A percentile compares a stretch with the other conserved stretches of the same genome.
phyloP scores from a whole-genome alignment of 2,329 filamentous ascomycete species.

The Gremmenia infestans region DNA sequence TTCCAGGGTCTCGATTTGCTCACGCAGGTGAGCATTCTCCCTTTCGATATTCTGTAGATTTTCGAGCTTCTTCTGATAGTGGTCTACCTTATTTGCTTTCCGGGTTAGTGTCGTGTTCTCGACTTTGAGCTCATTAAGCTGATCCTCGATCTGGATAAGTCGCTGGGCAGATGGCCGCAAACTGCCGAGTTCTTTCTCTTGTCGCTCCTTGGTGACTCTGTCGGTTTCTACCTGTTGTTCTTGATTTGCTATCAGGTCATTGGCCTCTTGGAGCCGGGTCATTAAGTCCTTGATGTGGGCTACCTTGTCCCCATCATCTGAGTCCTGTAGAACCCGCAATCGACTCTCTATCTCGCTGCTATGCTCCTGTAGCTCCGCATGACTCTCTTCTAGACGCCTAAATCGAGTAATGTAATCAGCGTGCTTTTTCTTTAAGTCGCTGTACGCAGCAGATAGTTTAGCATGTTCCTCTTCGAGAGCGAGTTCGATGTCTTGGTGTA shows the following conservation, averaged over 20 bases:
- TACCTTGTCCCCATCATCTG: constrained; percentile 48
- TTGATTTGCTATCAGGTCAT: constrained; percentile 65
- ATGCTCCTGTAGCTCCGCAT: constrained; percentile 53
- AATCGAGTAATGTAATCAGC: constrained; percentile 56
- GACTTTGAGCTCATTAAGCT: constrained; percentile 54
- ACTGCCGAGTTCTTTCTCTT: constrained; percentile 45
- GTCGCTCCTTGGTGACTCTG: constrained; percentile 37
- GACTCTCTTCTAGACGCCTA: constrained; percentile 54
- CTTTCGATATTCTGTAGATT: constrained; percentile 49
- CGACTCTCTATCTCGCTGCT: constrained; percentile 53
- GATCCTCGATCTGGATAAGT: constrained; percentile 50
- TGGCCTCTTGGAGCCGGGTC: constrained; percentile 57
- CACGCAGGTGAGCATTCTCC: constrained; percentile 51
- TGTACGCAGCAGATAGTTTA: constrained; percentile 41
- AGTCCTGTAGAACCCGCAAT: constrained; percentile 22
- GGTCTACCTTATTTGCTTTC: constrained; percentile 58
- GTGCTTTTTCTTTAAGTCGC: constrained; percentile 50
- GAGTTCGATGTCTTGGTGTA: constrained; percentile 23
- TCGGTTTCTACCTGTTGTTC: constrained; percentile 60
- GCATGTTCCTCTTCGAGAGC: constrained; percentile 46
- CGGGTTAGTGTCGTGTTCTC: constrained; percentile 54
- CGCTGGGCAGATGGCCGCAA: constrained; percentile 43
- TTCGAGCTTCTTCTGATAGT: constrained; percentile 59
- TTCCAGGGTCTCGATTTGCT: constrained; percentile 49
- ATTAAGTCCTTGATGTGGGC: constrained; percentile 51